Evolutionary conservation across 2,329 filamentous ascomycete species (phyloP), one percentile per base, ranked within the genome.

Genomic region (Arthrobotrys sinensis): DNA sequence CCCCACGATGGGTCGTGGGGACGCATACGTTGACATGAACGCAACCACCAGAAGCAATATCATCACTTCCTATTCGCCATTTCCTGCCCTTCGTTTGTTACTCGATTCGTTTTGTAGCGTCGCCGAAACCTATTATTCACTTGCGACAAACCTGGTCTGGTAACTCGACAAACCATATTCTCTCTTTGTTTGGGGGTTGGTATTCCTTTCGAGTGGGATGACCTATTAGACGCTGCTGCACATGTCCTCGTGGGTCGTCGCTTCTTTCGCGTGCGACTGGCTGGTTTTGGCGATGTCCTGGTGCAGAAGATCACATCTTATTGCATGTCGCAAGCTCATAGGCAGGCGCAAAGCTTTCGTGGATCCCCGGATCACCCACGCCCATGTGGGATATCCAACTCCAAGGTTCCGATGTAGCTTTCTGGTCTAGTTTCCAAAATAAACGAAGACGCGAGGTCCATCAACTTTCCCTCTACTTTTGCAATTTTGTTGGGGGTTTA

Each of bases 21-120:
- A 14, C 34, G 50, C n/a, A 21, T n/a, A n/a, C 24, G 21, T 53
- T 45, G 40, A 21, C 11, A 16, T 53, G 12, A 34, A 43, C 16
- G 34, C 40, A 73, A 32, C 48, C 36, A 60, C 40, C 21, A 60
- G 57, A 66, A 38, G 43, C 50, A 60, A 62, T 53, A 66, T 36
- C 60, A 67, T 62, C 52, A 57, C 52, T n/a, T 64, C 50, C 52
- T 62, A 67, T 64, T 72, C 67, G 62, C 40, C 48, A 48, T 52
- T 66, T 72, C 19, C 12, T 43, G 36, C 40, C 48, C n/a, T 12
- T 66, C 45, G 60, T 71, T 68, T 72, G 62, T 60, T 68, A 78
- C 67, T 78, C 67, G 67, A 78, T 78, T 78, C 43, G 62, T 78
- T 78, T 78, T 78, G 75, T 78, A 67, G 75, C 67, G n/a, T 66